A percentile compares a stretch with the other conserved stretches of the same genome.
These are phyloP conservation scores for Penicillium taxi DNA, from an alignment of 495 filamentous ascomycete species.

Conservation along the genomic window DNA sequence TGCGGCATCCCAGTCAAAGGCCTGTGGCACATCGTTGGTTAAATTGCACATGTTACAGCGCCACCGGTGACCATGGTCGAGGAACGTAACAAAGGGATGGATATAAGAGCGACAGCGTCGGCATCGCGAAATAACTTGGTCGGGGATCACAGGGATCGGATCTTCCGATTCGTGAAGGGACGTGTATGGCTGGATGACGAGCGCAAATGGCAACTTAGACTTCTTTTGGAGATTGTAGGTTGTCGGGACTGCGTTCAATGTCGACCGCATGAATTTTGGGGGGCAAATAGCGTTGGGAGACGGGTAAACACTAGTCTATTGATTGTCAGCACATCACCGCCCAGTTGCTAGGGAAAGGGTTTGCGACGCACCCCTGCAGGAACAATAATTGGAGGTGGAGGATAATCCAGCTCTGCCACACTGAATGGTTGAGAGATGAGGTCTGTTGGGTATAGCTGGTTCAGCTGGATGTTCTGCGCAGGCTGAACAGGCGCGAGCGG, in stretches of 20 bases:
- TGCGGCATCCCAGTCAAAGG: conserved; percentile 94
- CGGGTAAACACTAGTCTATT: conserved; percentile 80
- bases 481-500: conserved; percentile 44
- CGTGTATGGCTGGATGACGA: conserved; percentile 92
- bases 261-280: conserved; percentile 91
- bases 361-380: conserved; percentile 73
- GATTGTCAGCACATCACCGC: conserved; percentile 20
- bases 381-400: conserved; percentile 83
- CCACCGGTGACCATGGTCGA: conserved; percentile 96
- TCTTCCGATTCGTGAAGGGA: conserved; percentile 90
- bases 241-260: conserved; percentile 85
- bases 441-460: conserved; percentile 87
- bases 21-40: conserved; percentile 96
- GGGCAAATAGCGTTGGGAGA: conserved; percentile 89
- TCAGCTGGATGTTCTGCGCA: conserved; percentile 54
- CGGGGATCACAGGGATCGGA: conserved; percentile 80
- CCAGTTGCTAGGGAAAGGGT: background rate
- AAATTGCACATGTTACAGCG: conserved; percentile 99
- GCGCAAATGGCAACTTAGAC: conserved; percentile 87
- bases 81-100: conserved; percentile 92
- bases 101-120: conserved; percentile 93
- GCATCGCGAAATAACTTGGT: conserved; percentile 96
- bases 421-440: conserved; percentile 89
- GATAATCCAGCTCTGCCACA: conserved; percentile 82
- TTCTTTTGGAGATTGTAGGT: conserved; percentile 90